Base-by-base conservation (phyloP, 148 eudicot genomes). In the Spergularia bocconei region DNA sequence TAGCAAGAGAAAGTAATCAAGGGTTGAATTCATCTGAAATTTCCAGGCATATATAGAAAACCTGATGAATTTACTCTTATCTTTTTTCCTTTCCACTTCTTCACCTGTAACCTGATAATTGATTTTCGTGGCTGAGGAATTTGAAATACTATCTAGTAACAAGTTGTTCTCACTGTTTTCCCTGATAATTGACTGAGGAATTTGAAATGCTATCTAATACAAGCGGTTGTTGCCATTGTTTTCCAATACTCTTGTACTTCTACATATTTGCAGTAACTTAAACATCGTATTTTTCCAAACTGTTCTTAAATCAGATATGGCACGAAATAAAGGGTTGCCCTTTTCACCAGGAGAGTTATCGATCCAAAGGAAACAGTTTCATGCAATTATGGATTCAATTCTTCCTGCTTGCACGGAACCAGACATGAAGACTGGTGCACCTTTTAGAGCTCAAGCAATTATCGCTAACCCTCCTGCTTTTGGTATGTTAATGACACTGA, bases 401-500 rank as follows among this genome's bases (percentile, higher is more conserved):
- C 86, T 88, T 79, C 97, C 98, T 72, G 97, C 98, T 58, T 94
- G 98, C 80, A 90, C 87, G 44, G 93, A 82, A 81, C 87, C 97
- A 12, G 93, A 92, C 82, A 65, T 79, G 13, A 86, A 85, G 80
- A 84, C 89, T 51, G 96, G 97, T 29, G 86, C 78, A 78, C 89
- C 93, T 11, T 94, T 94, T 80, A 82, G 83, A 81, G 96, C 98
- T 81, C 91, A 92, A 75, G 96, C 96, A 72, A 90, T 94, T 51
- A 94, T 94, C 73, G 98, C 98, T 33, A 94, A 92, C 66, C 97
- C 97, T 84, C 91, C 92, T 54, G 96, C 97, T 61, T 94, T 85
- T 75, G 98, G 98, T 92, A 76, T 85, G 91, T 70, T 57, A 52
- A 51, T 68, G 44, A 71, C 68, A 13, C 23, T 74, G 48, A 47